Evolutionary conservation across 768 basidiomycete genomes (phyloP), one percentile per base, ranked within the genome.

Genomic region (Lactarius hengduanensis): DNA sequence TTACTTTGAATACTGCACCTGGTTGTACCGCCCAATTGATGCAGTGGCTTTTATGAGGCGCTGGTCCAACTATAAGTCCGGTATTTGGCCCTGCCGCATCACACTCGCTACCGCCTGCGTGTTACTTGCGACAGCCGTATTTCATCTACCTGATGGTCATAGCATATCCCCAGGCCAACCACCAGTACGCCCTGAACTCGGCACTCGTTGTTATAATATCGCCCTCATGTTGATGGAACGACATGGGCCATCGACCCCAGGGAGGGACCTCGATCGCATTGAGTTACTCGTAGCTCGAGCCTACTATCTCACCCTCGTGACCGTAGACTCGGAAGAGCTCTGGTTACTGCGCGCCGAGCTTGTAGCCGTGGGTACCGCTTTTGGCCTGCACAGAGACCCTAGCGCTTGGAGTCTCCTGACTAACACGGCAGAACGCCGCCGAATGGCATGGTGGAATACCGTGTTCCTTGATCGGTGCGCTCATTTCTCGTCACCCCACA

Each of bases 391-490:
- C 76, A 86, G 92, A 22, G 92, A 94, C 76, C 92, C 92, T n/a
- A 86, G 84, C 54, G 86, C 87, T 73, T 91, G 86, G 82, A 82
- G 83, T 67, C 87, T 91, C 81, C 84, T 82, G 59, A 81, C 82
- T 64, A 86, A 86, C 65, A 77, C 86, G 11, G 87, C 90, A 41
- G 92, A 93, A 74, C 82, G 92, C 64, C 80, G 92, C 59, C 80
- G 92, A 62, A 93, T 92, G 92, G 90, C 90, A 8, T 94, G 92
- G 92, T 94, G 92, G 92, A 90, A 94, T 76, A 90, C 91, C 67
- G 77, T 94, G 43, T 79, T 91, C 61, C 80, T 92, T 38, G 92
- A 93, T 78, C 81, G 91, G 90, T 89, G 61, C 41, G 84, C 72
- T n/a, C 28, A 45, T 61, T 30, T 61, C 16, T 53, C 65, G 69